These are phyloP conservation scores for Bruguiera sexangula DNA, from an alignment of 345 rosid species.

Conservation along the genomic window DNA sequence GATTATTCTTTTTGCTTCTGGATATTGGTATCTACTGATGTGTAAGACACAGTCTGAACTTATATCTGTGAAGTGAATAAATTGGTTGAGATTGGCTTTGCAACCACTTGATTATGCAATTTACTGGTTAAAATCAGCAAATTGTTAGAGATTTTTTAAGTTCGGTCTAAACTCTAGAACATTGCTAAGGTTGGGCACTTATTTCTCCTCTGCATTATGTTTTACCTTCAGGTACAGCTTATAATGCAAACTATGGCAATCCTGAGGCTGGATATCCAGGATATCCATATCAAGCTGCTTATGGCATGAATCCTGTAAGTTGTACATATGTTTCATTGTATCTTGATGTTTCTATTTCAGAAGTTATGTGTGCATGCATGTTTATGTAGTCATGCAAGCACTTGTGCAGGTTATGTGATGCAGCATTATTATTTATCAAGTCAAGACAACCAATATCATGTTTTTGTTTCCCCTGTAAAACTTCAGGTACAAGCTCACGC, in stretches of 20 bases:
- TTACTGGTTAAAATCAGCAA: too few species aligned
- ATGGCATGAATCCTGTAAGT: slow-evolving; percentile 84
- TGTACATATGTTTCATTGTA: neutral
- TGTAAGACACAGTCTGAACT: too few species aligned
- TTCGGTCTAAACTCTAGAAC: neutral
- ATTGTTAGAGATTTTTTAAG: too few species aligned
- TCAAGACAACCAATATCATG: neutral
- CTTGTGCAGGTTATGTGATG: neutral
- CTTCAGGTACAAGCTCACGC: slow-evolving; percentile 56
- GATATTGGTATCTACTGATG: too few species aligned
- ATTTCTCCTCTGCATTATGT: slow-evolving; percentile 5
- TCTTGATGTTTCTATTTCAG: neutral
- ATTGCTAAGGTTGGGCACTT: neutral
- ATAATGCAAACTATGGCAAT: slow-evolving; percentile 55
- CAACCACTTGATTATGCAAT: too few species aligned
- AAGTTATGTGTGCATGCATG: neutral
- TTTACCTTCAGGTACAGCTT: slow-evolving; percentile 46
- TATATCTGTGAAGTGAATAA: too few species aligned
- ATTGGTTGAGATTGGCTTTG: too few species aligned
- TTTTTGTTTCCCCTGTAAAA: slow-evolving; percentile 5
- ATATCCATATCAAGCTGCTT: slow-evolving; percentile 61
- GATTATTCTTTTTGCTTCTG: too few species aligned
- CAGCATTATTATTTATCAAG: neutral
- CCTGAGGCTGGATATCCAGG: slow-evolving; percentile 65
- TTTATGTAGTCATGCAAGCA: slow-evolving; percentile 8